Conservation (phyloP, 257 asterid genomes). For the Nicotiana obtusifolia region DNA sequence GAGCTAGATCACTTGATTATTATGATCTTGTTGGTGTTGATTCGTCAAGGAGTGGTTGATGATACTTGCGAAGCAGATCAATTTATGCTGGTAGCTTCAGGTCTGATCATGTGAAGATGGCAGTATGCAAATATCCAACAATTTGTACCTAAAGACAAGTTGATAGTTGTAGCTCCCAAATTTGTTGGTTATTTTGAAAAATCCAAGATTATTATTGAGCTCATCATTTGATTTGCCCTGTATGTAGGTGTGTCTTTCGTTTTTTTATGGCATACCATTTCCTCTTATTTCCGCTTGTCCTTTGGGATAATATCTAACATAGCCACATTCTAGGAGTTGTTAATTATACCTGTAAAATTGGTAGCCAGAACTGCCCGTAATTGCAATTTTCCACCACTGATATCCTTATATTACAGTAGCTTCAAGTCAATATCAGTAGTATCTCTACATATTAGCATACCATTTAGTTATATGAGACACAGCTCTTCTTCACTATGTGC, state of each 20-base stretch:
- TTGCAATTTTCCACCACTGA: not conserved
- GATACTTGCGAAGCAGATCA: not conserved
- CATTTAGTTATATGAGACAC: not conserved
- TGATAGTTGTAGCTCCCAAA: not conserved
- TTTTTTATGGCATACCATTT: not conserved
- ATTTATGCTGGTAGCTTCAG: not conserved
- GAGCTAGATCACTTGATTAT: too few species aligned
- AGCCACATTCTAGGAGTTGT: not conserved
- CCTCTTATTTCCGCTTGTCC: not conserved
- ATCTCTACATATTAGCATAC: not conserved
- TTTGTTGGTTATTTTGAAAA: not conserved
- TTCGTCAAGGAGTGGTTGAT: not conserved
- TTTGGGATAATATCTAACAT: not conserved
- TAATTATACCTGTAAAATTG: not conserved
- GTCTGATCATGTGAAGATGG: not conserved
- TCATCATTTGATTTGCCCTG: not conserved
- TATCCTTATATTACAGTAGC: not conserved
- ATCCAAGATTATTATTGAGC: not conserved
- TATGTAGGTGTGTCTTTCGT: not conserved
- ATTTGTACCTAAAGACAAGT: not conserved
- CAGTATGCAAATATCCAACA: not conserved
- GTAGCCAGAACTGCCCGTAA: not conserved
- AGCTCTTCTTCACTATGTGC: not conserved
- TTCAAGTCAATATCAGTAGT: not conserved
- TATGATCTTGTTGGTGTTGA: not conserved